Conservation (phyloP, 495 filamentous ascomycete genomes). For the Penicillium crystallinum region DNA sequence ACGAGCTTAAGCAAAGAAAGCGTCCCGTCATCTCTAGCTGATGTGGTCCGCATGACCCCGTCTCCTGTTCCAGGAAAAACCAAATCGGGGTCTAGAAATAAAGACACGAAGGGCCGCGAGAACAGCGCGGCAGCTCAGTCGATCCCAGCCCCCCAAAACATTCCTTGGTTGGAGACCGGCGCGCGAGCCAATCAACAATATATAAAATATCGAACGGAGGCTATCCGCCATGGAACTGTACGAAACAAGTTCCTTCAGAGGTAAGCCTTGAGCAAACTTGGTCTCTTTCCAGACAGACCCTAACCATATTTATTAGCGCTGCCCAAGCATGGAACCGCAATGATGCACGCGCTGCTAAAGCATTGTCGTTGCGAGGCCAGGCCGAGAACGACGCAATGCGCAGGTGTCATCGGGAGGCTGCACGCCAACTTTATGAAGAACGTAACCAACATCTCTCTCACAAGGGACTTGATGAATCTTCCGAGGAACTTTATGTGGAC, state of each 20-base stretch:
- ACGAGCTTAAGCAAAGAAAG: conserved; percentile 53
- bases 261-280: conserved; percentile 37
- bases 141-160: conserved; percentile 82
- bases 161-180: conserved; percentile 97
- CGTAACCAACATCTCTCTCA: conserved; percentile 68
- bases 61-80: conserved; percentile 57
- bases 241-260: conserved; percentile 97
- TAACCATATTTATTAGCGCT: conserved; percentile 57
- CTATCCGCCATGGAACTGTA: conserved; percentile 91
- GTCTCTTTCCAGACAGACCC: conserved; percentile 12
- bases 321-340: conserved; percentile 99
- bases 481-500: conserved; percentile 85
- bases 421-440: conserved; percentile 86
- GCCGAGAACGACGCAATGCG: conserved; percentile 96
- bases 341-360: conserved; percentile 93
- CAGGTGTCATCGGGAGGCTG: conserved; percentile 93
- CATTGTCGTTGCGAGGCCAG: conserved; percentile 86
- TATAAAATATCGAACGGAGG: conserved; percentile 86
- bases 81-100: conserved; percentile 41
- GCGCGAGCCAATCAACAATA: conserved; percentile 85
- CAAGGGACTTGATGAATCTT: conserved; percentile 35
- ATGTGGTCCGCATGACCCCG: conserved; percentile 90
- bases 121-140: conserved; percentile 74
- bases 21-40: conserved; percentile 77
- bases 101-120: conserved; percentile 57